phyloP scores from a whole-genome alignment of 345 rosid species.

The Melaleuca quinquenervia region DNA sequence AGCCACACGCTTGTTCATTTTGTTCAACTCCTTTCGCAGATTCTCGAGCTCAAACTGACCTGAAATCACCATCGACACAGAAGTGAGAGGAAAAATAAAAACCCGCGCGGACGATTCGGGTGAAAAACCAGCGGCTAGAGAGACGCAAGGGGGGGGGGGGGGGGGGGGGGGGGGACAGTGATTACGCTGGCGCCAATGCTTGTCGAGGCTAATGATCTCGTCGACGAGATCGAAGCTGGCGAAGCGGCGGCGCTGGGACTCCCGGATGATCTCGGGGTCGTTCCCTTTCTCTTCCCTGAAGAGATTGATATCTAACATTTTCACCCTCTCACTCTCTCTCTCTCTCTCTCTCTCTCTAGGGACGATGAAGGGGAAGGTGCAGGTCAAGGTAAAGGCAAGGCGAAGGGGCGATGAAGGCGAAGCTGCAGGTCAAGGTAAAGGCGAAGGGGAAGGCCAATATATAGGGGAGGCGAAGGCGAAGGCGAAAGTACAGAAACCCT shows the following conservation, averaged over 20 bases:
- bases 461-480: too few species aligned
- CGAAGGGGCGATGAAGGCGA: too few species aligned
- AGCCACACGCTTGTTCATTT: constrained; percentile 58
- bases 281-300: constrained; percentile 67
- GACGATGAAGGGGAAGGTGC: too few species aligned
- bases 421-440: too few species aligned
- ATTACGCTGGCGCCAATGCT: constrained; percentile 71
- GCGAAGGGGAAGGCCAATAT: too few species aligned
- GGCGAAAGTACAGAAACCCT: too few species aligned
- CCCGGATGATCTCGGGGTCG: constrained; percentile 65
- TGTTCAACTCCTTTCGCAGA: constrained; percentile 57
- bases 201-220: constrained; percentile 62
- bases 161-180: too few species aligned
- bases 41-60: constrained; percentile 67
- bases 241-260: constrained; percentile 68
- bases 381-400: too few species aligned
- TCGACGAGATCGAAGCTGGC: constrained; percentile 55
- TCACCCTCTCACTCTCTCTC: neutral
- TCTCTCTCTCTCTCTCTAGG: too few species aligned
- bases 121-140: neutral
- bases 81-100: neutral
- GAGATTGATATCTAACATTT: constrained; percentile 74
- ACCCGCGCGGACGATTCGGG: neutral
- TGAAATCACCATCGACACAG: constrained; percentile 4
- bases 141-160: too few species aligned